Evolutionary conservation across 371 early-diverging fungal species (phyloP), one percentile per base, ranked within the genome.

Genomic region (Dichotomocladium elegans): DNA sequence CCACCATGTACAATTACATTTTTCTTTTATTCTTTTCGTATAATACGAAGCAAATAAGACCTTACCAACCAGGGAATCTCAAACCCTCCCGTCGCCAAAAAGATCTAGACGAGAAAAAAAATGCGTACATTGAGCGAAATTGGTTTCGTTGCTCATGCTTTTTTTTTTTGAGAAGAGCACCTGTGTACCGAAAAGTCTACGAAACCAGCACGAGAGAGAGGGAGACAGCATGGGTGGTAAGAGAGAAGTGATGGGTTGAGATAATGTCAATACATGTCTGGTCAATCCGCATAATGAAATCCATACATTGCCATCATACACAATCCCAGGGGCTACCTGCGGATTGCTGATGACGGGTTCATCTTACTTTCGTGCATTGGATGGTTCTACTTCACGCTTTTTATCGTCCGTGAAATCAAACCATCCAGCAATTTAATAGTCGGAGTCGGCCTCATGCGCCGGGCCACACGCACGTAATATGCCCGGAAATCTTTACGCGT

Each of bases 1-100:
- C 31, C 25, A 47, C 11, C 33, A 35, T 26, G 17, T 33, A 33
- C 33, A 33, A 26, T 47, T 25, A 21, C 12, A 22, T n/a, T 17
- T 7, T 40, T 42, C 45, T 57, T 30, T 49, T 43, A n/a, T n/a
- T n/a, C n/a, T n/a, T n/a, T 35, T 35, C 4, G 15, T 15, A 37
- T 37, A 15, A 17, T 15, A 21, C n/a, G 8, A 8, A 4, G 6
- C 5, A 9, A 37, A 35, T 4, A 37, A 12, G 8, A 15, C n/a
- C 22, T 43, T 71, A 77, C 77, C 77, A 69, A 61, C 74, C 77
- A 49, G 77, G 77, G 22, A 73, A 35, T 49, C 70, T 69, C 25
- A 66, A 46, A 8, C 74, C 71, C 45, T 55, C 65, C 28, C 69
- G 53, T 55, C 69, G 62, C 77, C 77, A 77, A 68, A 77, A 77